These are phyloP conservation scores for Meredithiella fracta DNA, from an alignment of 2,329 filamentous ascomycete species.

Conservation along the genomic window DNA sequence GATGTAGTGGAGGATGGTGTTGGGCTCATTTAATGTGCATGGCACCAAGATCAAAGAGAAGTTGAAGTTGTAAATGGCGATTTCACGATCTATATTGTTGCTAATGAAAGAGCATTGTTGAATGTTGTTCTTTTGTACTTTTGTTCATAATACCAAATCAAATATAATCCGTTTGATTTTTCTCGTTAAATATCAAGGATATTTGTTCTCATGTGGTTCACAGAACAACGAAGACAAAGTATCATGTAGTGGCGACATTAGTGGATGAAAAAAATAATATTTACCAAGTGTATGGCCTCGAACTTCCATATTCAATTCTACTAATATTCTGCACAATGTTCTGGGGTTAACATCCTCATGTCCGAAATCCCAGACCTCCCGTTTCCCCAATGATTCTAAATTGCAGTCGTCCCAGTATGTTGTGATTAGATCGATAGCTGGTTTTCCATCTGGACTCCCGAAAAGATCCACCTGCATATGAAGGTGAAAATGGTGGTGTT, in stretches of 20 bases:
- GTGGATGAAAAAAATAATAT: no score
- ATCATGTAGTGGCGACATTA: no score
- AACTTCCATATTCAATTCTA: no score
- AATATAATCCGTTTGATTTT: not conserved
- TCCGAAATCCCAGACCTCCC: no score
- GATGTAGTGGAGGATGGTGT: not conserved
- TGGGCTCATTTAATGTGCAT: slow-evolving; percentile 13
- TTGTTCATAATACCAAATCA: no score
- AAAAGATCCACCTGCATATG: not conserved
- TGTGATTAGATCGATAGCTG: not conserved
- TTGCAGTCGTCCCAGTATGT: not conserved
- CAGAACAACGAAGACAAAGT: no score
- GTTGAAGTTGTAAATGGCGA: slow-evolving; percentile 26
- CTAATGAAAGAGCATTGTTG: not conserved
- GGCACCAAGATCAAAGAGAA: slow-evolving; percentile 24
- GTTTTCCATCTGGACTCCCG: not conserved
- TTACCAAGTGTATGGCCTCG: no score
- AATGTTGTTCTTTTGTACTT: not conserved
- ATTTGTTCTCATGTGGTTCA: not conserved
- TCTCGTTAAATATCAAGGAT: not conserved
- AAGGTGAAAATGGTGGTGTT: not conserved
- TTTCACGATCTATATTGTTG: not conserved
- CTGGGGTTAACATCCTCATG: no score
- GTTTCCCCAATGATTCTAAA: no score
- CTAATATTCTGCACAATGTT: no score